These are phyloP conservation scores for Volvox reticuliferus DNA, from an alignment of 139 green algal genomes.

Conservation along the genomic window DNA sequence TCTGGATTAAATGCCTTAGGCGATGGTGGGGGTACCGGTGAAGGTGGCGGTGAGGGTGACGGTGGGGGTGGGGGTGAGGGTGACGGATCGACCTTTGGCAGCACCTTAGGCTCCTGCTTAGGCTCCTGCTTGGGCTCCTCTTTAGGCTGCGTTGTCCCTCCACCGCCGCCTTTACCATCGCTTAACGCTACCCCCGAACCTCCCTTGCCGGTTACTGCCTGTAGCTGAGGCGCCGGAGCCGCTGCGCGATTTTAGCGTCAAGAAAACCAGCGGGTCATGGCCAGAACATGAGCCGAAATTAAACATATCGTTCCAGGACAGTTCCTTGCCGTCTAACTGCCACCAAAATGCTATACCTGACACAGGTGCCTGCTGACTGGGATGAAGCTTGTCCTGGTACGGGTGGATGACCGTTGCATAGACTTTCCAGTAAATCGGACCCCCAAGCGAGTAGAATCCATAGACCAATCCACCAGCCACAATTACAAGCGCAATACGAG, in stretches of 20 bases:
- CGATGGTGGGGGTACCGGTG: neutral
- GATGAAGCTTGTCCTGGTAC: conserved; percentile 37
- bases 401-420: conserved; percentile 63
- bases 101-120: neutral
- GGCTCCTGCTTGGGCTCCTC: neutral
- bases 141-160: neutral
- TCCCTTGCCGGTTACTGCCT: neutral
- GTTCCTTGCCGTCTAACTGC: neutral
- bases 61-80: neutral
- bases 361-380: neutral
- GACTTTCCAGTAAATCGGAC: conserved; percentile 58
- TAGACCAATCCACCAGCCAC: conserved; percentile 44
- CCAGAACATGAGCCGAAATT: no score
- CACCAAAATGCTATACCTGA: neutral
- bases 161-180: neutral
- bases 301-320: no score
- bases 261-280: no score
- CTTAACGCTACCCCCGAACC: neutral
- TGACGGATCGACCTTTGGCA: neutral
- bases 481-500: conserved; percentile 51
- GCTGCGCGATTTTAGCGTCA: no score
- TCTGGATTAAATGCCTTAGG: conserved; percentile 41
- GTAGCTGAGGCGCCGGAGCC: no score
- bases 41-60: neutral
- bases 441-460: conserved; percentile 41